Percentiles rank a stretch among this genome's conserved stretches.
phyloP scores from a whole-genome alignment of 257 asterid species.

The Fraxinus excelsior region DNA sequence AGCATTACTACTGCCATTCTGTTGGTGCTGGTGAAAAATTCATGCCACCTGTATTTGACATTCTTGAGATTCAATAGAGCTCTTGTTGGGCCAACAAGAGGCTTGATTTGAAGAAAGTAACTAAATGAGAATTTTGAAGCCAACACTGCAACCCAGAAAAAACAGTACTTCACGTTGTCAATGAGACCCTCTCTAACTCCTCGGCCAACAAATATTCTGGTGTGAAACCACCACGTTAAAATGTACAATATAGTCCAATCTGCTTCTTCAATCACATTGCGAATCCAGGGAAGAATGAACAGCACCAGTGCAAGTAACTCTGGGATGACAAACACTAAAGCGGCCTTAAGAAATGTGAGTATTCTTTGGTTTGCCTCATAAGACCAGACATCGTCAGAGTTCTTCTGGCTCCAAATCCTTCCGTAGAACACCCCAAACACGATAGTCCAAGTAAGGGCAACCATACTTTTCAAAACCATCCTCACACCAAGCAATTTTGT shows the following conservation, averaged over 20 bases:
- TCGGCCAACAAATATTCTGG: constrained; percentile 77
- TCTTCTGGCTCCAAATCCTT: constrained; percentile 80
- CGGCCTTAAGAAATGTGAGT: constrained; percentile 66
- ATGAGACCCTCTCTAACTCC: constrained; percentile 93
- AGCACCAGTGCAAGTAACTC: constrained; percentile 72
- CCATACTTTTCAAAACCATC: constrained; percentile 85
- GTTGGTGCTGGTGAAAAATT: constrained; percentile 79
- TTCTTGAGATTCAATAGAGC: constrained; percentile 45
- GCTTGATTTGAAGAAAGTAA: constrained; percentile 81
- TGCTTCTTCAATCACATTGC: constrained; percentile 71
- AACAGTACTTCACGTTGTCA: constrained; percentile 64
- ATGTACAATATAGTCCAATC: constrained; percentile 62
- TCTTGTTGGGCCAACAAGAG: constrained; percentile 78
- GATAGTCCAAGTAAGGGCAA: constrained; percentile 71
- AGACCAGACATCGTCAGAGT: constrained; percentile 73
- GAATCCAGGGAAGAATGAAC: constrained; percentile 80
- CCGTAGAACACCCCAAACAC: constrained; percentile 81
- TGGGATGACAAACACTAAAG: constrained; percentile 68
- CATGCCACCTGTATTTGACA: constrained; percentile 71
- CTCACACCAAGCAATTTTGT: constrained; percentile 73
- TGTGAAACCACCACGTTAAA: constrained; percentile 87
- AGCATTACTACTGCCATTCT: constrained; percentile 64
- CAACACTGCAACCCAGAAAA: constrained; percentile 73
- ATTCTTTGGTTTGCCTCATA: constrained; percentile 67
- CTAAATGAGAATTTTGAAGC: constrained; percentile 74